These are phyloP conservation scores for Cupressus sempervirens DNA, from an alignment of 75 land plant species.

Conservation along the genomic window DNA sequence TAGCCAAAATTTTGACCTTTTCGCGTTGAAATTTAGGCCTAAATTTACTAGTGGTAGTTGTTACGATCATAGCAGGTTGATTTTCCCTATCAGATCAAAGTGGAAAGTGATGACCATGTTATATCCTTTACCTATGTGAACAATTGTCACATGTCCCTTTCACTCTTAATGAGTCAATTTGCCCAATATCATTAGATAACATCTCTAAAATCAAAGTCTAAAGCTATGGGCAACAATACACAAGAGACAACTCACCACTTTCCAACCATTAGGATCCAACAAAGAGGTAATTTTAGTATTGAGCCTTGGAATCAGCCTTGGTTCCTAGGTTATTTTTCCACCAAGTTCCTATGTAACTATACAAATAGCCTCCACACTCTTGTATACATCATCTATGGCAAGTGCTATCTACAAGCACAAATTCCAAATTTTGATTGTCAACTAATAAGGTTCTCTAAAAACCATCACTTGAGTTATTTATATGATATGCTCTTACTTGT, in stretches of 20 bases:
- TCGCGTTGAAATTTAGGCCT: too few species aligned
- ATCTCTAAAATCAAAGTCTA: neutral
- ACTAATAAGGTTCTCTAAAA: neutral
- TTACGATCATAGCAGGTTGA: too few species aligned
- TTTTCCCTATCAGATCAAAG: neutral
- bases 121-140: neutral
- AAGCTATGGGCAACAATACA: neutral
- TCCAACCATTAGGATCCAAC: slow-evolving; percentile 98
- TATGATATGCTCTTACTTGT: slow-evolving; percentile 41
- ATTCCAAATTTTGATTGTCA: neutral
- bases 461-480: neutral
- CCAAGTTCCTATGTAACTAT: slow-evolving; percentile 62
- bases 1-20: too few species aligned
- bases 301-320: slow-evolving; percentile 89
- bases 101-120: neutral
- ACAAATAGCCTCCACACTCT: slow-evolving; percentile 65
- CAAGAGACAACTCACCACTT: slow-evolving; percentile 50
- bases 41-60: too few species aligned
- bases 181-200: neutral
- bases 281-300: slow-evolving; percentile 84
- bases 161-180: neutral
- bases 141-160: neutral
- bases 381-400: slow-evolving; percentile 91
- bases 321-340: slow-evolving; percentile 75
- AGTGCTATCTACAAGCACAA: slow-evolving; percentile 62